Evolutionary conservation across 1,139 yeast species (phyloP), one percentile per base, ranked within the genome.

Genomic region (Geotrichum phurueaensis): DNA sequence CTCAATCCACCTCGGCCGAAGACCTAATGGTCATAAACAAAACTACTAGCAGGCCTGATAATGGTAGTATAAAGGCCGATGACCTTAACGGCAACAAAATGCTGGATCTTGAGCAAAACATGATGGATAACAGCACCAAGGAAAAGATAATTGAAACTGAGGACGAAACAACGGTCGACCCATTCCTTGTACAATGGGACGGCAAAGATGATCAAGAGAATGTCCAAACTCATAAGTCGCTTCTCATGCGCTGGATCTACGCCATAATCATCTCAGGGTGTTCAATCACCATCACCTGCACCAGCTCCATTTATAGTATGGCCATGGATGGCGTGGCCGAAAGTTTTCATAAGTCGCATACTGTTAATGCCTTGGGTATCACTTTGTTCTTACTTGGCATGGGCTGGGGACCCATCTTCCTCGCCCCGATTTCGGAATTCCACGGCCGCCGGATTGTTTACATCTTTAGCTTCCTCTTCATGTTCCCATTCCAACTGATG

Each of bases 401-500:
- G 67, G 84, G 86, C 18, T 74, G 81, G 15, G 94, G 92, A 2
- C 92, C 94, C 0, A 73, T 87, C 60, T 74, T 87, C 54, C 77
- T 88, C 75, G 86, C 90, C 22, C 95, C 96, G 1, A 73, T 87
- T 49, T 84, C 90, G 9, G 96, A 88, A 70, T 82, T 84, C 65
- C 83, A 84, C 62, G 96, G 95, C 22, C 76, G 95, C 61, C 80
- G 84, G 65, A 78, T 83, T 0, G 86, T 88, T 0, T 88, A 84
- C 69, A 71, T 85, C 47, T 75, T 81, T 59, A 84, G 90, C 0
- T 77, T 85, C 60, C 75, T 80, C 1, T 71, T 85, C 20, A 84
- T 85, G 65, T 78, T 81, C 29, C 76, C 82, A 3, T 85, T 86
- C 74, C 85, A 86, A 66, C 79, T 87, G 61, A 82, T 89, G 1